Base-by-base conservation (phyloP, 2,329 filamentous ascomycete species). In the Aspergillus ibericus region DNA sequence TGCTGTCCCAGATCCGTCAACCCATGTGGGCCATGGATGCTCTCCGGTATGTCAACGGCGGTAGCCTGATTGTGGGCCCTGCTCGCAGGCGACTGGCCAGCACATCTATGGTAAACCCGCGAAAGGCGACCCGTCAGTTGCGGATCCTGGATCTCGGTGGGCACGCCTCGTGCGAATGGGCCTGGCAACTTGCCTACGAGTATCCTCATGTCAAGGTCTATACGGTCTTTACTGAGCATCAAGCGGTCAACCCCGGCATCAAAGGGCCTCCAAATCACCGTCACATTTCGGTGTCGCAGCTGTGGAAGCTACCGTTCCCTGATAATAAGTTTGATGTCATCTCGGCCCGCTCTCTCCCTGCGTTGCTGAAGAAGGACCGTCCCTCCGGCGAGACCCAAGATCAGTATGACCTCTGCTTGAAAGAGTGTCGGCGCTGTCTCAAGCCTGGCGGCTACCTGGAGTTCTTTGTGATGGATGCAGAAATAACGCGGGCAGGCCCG, bases 371-470 rank as follows among this genome's bases (percentile, higher is more conserved):
- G 73, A 82, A 80, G 2, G 78, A 80, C 62, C 80, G 78, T 75
- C 86, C 88, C 0, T 83, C 82, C 29, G 84, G 88, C 68, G 85
- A 89, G 64, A 83, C 84, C 40, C 81, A 86, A 59, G 92, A 98
- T 70, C 93, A 98, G 77, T 97, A 93, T 83, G 91, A 96, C 71
- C 82, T 88, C 50, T 95, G 91, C 61, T 82, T 98, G 8, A 81
- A 81, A 53, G 95, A 99, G 78, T 96, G 92, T 73, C 87, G 91
- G 79, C 92, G 95, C 59, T 89, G 96, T 59, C 86, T 97, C 66
- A 96, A 96, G 79, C 93, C 93, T 0, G 92, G 92, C 52, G 95
- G 95, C 32, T 93, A 93, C 74, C 80, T 99, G 59, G 95, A 99
- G 71, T 99, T 95, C 78, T 88, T 87, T 62, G 78, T 98, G 46